Percentiles rank a stretch among this genome's conserved stretches.
These are phyloP conservation scores for Yarrowia bubula DNA, from an alignment of 805 yeast genomes.

Conservation along the genomic window DNA sequence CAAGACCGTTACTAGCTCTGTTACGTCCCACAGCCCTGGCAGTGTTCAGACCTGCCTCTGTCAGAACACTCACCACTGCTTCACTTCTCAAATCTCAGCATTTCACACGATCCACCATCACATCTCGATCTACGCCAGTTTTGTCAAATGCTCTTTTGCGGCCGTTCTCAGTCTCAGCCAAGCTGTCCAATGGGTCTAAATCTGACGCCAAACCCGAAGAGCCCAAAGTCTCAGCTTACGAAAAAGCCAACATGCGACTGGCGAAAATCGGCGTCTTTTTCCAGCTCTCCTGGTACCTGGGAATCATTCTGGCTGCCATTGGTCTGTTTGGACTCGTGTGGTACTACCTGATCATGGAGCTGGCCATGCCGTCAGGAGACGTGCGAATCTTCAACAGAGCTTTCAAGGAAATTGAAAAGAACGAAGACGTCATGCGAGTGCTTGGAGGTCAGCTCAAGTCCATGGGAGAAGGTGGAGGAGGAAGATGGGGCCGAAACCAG, in stretches of 20 bases:
- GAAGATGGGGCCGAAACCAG: conserved; percentile 84
- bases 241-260: conserved; percentile 29
- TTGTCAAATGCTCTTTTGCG: conserved; percentile 1
- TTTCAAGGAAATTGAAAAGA: conserved; percentile 69
- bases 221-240: conserved; percentile 18
- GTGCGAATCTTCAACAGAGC: conserved; percentile 88
- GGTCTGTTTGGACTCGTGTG: conserved; percentile 52
- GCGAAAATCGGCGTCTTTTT: conserved; percentile 34
- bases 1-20: conserved; percentile 16
- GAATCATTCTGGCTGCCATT: conserved; percentile 39
- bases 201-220: conserved; percentile 11
- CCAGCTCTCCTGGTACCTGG: conserved; percentile 38
- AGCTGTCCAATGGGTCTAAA: neutral
- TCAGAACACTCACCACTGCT: neutral
- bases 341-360: conserved; percentile 73
- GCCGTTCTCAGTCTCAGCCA: neutral
- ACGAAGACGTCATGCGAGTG: conserved; percentile 55
- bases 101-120: conserved; percentile 12
- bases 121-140: neutral
- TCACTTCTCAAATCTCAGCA: neutral
- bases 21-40: conserved; percentile 1
- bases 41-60: neutral
- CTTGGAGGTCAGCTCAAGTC: conserved; percentile 71
- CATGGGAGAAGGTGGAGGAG: conserved; percentile 68
- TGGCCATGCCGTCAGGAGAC: conserved; percentile 87